Conservation (phyloP, 202 grass and related monocot genomes). For the Carex arenaria region DNA sequence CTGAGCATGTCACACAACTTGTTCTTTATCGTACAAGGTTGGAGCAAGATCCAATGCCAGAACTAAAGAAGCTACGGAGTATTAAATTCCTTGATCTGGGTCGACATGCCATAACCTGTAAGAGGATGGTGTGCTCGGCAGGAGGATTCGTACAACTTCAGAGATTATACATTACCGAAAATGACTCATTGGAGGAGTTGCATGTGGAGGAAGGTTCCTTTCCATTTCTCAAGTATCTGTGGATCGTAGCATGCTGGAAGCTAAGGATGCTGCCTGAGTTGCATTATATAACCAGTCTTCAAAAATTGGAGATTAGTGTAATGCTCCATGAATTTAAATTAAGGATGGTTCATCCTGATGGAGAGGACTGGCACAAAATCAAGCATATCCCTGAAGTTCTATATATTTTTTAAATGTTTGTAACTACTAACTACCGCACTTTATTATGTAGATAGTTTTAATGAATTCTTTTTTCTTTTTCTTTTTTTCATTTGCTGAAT, state of each 20-base stretch:
- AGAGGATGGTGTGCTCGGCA: neutral
- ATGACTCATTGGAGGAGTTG: neutral
- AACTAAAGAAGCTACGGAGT: neutral
- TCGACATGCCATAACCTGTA: slow-evolving; percentile 1
- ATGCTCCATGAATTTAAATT: slow-evolving; percentile 1
- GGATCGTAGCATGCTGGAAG: slow-evolving; percentile 9
- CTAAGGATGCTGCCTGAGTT: slow-evolving; percentile 7
- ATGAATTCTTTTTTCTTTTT: neutral
- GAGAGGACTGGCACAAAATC: slow-evolving; percentile 10
- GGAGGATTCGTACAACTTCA: slow-evolving; percentile 1
- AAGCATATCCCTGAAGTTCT: neutral
- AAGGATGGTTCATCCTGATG: neutral
- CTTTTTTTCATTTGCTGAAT: neutral
- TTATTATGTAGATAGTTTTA: neutral
- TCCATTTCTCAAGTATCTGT: neutral
- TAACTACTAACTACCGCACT: neutral
- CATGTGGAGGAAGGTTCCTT: neutral
- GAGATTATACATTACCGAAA: neutral
- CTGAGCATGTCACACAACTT: neutral
- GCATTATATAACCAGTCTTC: slow-evolving; percentile 1
- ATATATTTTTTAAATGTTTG: slow-evolving; percentile 4
- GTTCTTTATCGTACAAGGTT: neutral
- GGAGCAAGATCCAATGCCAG: slow-evolving; percentile 13
- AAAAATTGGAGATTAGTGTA: neutral
- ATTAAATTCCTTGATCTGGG: slow-evolving; percentile 7